Evolutionary conservation across 441 rosid genomes (phyloP).

Genomic region (Adansonia grandidieri): DNA sequence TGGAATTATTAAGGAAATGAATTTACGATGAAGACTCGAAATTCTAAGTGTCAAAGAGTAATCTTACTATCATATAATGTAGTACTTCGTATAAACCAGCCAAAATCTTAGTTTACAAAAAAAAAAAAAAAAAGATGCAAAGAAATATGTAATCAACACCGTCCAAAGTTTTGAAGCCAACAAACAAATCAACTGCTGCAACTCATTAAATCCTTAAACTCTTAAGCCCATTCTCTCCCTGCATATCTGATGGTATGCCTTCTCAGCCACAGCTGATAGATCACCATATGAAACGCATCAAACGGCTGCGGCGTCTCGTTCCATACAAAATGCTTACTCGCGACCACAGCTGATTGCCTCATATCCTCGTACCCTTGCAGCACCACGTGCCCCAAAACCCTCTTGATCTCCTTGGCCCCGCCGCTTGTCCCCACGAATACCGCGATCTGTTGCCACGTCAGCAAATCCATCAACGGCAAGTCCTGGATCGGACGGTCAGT

Average conservation of each 20-base stretch:
- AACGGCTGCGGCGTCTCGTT: slow-evolving; percentile 48
- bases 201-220: slow-evolving; percentile 1
- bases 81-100: too few species aligned
- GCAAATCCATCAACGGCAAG: slow-evolving; percentile 56
- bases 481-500: slow-evolving; percentile 62
- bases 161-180: slow-evolving; percentile 10
- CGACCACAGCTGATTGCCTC: slow-evolving; percentile 40
- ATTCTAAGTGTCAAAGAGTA: too few species aligned
- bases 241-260: slow-evolving; percentile 57
- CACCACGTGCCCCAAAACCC: slow-evolving; percentile 35
- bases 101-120: not conserved
- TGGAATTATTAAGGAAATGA: too few species aligned
- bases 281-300: slow-evolving; percentile 54
- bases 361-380: slow-evolving; percentile 29
- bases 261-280: slow-evolving; percentile 65
- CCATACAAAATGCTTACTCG: slow-evolving; percentile 52
- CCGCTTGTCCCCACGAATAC: slow-evolving; percentile 44
- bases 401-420: slow-evolving; percentile 39
- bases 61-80: too few species aligned
- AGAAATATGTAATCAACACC: slow-evolving; percentile 21
- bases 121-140: not conserved
- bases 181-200: not conserved
- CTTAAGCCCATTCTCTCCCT: slow-evolving; percentile 36
- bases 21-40: too few species aligned
- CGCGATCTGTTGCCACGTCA: slow-evolving; percentile 54